phyloP scores from a whole-genome alignment of 257 asterid genomes.

The Oldenlandia corymbosa region DNA sequence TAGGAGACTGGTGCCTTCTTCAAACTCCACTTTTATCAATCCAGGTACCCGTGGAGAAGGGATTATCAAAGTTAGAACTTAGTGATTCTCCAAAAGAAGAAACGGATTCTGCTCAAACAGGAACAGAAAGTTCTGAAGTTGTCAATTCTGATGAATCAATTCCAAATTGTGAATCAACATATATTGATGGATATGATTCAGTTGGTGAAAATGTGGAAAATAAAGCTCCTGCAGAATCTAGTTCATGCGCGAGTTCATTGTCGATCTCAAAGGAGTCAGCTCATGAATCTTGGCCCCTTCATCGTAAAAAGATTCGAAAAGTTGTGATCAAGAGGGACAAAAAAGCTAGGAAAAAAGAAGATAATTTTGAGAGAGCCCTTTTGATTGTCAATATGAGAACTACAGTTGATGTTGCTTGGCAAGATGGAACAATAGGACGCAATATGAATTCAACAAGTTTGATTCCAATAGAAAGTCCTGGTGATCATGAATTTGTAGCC shows the following conservation, averaged over 20 bases:
- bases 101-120: conserved; percentile 59
- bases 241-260: conserved; percentile 40
- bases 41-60: conserved; percentile 35
- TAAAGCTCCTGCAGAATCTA: conserved; percentile 34
- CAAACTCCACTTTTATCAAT: conserved; percentile 38
- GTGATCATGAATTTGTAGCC: conserved; percentile 97
- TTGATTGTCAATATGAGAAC: conserved; percentile 64
- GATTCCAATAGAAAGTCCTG: conserved; percentile 89
- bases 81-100: conserved; percentile 44
- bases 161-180: conserved; percentile 33
- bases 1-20: conserved; percentile 97
- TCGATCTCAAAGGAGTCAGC: conserved; percentile 43
- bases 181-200: conserved; percentile 35
- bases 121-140: conserved; percentile 55
- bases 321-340: conserved; percentile 73
- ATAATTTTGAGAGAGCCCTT: conserved; percentile 79
- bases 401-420: conserved; percentile 86
- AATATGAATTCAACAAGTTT: conserved; percentile 63
- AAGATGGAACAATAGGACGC: conserved; percentile 67
- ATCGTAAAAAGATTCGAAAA: conserved; percentile 85
- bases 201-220: conserved; percentile 31
- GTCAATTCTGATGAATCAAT: conserved; percentile 37
- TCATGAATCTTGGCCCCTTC: conserved; percentile 69
- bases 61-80: conserved; percentile 38
- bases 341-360: conserved; percentile 76